Evolutionary conservation across 495 filamentous ascomycete species (phyloP).

Genomic region (Cercophora samala): DNA sequence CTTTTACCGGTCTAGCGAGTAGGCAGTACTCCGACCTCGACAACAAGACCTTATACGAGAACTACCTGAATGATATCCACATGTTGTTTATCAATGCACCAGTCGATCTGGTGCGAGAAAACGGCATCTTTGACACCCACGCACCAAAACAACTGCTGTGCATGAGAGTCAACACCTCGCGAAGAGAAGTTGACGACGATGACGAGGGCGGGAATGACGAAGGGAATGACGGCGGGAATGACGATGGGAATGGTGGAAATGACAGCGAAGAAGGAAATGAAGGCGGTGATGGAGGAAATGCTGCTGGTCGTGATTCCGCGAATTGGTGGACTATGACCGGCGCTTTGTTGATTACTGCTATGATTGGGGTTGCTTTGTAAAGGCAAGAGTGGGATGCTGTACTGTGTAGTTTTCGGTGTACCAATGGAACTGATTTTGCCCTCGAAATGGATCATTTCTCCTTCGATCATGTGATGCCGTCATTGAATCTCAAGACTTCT

Average conservation of each 20-base stretch:
- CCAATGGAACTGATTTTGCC: not conserved
- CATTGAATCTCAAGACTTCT: not conserved
- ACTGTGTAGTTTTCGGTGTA: not conserved
- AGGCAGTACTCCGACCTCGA: not conserved
- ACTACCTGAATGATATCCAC: not conserved
- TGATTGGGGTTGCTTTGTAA: not conserved
- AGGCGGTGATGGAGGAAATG: not conserved
- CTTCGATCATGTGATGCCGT: not conserved
- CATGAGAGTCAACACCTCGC: not conserved
- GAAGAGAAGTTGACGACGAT: not conserved
- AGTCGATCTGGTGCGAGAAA: not conserved
- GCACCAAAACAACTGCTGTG: not conserved
- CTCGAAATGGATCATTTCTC: not conserved
- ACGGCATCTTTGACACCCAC: not conserved
- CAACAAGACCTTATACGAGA: not conserved
- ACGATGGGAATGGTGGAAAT: not conserved
- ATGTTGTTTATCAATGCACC: not conserved
- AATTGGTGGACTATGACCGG: not conserved
- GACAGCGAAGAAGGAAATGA: not conserved
- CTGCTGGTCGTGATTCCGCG: not conserved
- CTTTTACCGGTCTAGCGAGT: not conserved
- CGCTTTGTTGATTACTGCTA: not conserved
- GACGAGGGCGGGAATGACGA: not conserved
- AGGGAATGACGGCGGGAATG: not conserved
- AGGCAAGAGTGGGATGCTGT: not conserved